A percentile compares a stretch with the other conserved stretches of the same genome.
These are phyloP conservation scores for Neurospora crassa DNA, from an alignment of 2,329 filamentous ascomycete genomes.

Conservation along the genomic window DNA sequence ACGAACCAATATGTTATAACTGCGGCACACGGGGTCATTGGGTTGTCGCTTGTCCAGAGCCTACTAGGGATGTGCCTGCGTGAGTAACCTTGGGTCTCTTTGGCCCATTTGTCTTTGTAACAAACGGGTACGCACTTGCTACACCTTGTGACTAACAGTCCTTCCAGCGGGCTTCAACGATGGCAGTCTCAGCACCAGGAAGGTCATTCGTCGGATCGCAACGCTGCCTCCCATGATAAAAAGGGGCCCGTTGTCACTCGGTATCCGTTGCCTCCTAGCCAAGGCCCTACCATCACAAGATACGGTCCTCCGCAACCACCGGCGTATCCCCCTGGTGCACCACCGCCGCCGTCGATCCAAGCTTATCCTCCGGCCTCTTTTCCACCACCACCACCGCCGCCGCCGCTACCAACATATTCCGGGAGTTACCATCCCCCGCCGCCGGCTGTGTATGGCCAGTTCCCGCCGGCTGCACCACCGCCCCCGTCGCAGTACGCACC, in stretches of 20 bases:
- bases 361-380: slow-evolving; percentile 11
- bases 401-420: slow-evolving; percentile 8
- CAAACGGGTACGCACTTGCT: slow-evolving; percentile 2
- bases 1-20: slow-evolving; percentile 40
- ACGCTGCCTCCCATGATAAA: slow-evolving; percentile 15
- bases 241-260: slow-evolving; percentile 28
- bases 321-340: slow-evolving; percentile 9
- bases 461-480: slow-evolving; percentile 7
- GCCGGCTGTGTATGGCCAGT: slow-evolving; percentile 11
- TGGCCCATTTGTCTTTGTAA: slow-evolving; percentile 6
- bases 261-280: slow-evolving; percentile 24
- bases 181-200: slow-evolving; percentile 18
- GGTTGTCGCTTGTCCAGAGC: slow-evolving; percentile 42
- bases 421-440: slow-evolving; percentile 13
- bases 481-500: slow-evolving; percentile 13
- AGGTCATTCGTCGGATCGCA: slow-evolving; percentile 9
- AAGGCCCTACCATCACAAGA: slow-evolving; percentile 5
- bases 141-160: slow-evolving; percentile 6
- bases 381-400: slow-evolving; percentile 11
- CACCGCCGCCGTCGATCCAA: slow-evolving; percentile 7
- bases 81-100: slow-evolving; percentile 27
- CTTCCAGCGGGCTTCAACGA: slow-evolving; percentile 15
- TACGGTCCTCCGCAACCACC: slow-evolving; percentile 17
- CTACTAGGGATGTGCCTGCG: slow-evolving; percentile 37
- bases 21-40: slow-evolving; percentile 43